Conservation (phyloP, 371 early-diverging fungal species). For the Nosema muscidifuracis region DNA sequence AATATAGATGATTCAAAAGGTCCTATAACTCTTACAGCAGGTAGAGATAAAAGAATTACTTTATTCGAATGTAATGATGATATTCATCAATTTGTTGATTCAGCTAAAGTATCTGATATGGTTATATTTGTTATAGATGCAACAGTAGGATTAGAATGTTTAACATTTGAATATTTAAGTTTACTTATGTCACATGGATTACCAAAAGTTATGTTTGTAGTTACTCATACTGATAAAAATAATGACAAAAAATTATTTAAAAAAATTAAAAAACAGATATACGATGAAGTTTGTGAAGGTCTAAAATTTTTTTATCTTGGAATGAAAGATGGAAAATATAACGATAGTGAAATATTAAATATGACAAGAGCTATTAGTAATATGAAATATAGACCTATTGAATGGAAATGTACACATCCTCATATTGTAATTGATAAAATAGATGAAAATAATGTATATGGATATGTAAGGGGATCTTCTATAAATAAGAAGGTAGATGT, state of each 20-base stretch:
- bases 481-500: slow-evolving; percentile 14
- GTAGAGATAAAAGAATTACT: slow-evolving; percentile 44
- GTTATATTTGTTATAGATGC: slow-evolving; percentile 88
- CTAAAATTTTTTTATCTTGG: slow-evolving; percentile 51
- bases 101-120: slow-evolving; percentile 89
- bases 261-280: slow-evolving; percentile 52
- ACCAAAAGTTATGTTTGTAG: slow-evolving; percentile 69
- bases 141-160: slow-evolving; percentile 86
- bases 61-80: slow-evolving; percentile 65
- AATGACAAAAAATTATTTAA: slow-evolving; percentile 35
- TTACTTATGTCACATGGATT: slow-evolving; percentile 90
- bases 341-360: slow-evolving; percentile 36
- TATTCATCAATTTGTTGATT: slow-evolving; percentile 87
- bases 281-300: slow-evolving; percentile 52
- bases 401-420: slow-evolving; percentile 58
- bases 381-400: slow-evolving; percentile 58
- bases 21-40: slow-evolving; percentile 48
- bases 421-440: slow-evolving; percentile 56
- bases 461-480: slow-evolving; percentile 29
- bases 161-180: slow-evolving; percentile 95
- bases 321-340: slow-evolving; percentile 32
- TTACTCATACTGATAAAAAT: slow-evolving; percentile 35
- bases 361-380: slow-evolving; percentile 39
- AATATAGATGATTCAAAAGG: slow-evolving; percentile 31
- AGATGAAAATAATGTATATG: slow-evolving; percentile 30